Conservation (phyloP, 2,329 filamentous ascomycete species). For the Dichotomopilus funicola region DNA sequence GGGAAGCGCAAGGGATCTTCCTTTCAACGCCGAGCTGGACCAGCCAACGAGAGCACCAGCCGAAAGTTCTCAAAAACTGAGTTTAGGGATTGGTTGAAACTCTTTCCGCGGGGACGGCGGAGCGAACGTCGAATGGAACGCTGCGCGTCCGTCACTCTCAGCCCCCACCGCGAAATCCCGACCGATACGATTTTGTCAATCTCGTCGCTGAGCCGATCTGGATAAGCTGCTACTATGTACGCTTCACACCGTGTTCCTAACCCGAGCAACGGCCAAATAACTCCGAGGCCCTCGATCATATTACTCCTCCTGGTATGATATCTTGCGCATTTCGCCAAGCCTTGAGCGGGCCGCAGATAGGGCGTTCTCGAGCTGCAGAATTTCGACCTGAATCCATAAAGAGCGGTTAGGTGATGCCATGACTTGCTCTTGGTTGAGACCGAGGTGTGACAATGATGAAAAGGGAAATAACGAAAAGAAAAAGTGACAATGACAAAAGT, state of each 20-base stretch:
- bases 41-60: neutral
- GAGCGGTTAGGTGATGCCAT: slow-evolving; percentile 18
- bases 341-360: slow-evolving; percentile 72
- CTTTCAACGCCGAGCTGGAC: neutral
- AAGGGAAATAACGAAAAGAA: neutral
- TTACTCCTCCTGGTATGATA: slow-evolving; percentile 78
- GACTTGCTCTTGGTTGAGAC: too few species aligned
- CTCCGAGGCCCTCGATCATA: neutral
- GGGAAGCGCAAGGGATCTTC: neutral
- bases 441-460: neutral
- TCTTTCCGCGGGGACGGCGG: neutral
- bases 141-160: too few species aligned
- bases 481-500: neutral
- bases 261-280: too few species aligned
- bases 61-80: neutral
- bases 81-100: too few species aligned
- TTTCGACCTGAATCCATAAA: slow-evolving; percentile 67
- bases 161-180: too few species aligned
- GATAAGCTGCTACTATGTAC: too few species aligned
- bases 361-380: slow-evolving; percentile 86
- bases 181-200: too few species aligned
- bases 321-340: slow-evolving; percentile 96
- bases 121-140: neutral
- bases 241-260: too few species aligned
- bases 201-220: too few species aligned